A percentile compares a stretch with the other conserved stretches of the same genome.
Evolutionary conservation across 495 filamentous ascomycete genomes (phyloP).

Genomic region (Clohesyomyces aquaticus): DNA sequence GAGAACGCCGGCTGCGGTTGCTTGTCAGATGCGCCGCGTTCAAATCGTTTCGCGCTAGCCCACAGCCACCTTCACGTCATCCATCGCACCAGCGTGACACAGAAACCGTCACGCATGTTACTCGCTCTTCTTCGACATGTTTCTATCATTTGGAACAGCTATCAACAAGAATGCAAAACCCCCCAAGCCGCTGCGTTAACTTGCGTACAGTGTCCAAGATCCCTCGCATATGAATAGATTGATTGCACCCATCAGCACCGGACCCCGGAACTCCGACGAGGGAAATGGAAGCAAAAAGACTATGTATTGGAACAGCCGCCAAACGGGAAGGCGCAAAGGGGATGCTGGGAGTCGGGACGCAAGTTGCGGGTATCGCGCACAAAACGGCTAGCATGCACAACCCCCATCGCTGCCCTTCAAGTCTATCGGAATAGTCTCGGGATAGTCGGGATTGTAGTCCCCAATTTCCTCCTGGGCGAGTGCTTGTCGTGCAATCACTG

Average conservation of each 20-base stretch:
- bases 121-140: background rate
- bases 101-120: conserved; percentile 2
- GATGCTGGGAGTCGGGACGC: no score
- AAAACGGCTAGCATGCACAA: conserved; percentile 73
- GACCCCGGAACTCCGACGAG: conserved; percentile 11
- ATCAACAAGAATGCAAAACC: no score
- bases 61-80: conserved; percentile 21
- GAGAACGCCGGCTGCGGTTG: conserved; percentile 1
- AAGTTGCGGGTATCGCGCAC: background rate
- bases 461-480: conserved; percentile 95
- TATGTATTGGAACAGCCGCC: conserved; percentile 1
- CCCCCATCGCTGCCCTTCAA: conserved; percentile 88
- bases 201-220: conserved; percentile 13
- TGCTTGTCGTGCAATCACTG: conserved; percentile 96
- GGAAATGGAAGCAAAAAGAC: background rate
- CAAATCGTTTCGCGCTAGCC: no score
- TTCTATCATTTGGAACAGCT: background rate
- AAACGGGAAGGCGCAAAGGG: no score
- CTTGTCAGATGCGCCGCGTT: background rate
- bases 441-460: conserved; percentile 89
- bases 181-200: no score
- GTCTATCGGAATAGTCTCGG: conserved; percentile 96
- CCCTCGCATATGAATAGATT: no score
- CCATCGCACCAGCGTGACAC: background rate
- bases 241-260: no score